These are phyloP conservation scores for Warburgia ugandensis DNA, from an alignment of 164 flowering plant species.

Conservation along the genomic window DNA sequence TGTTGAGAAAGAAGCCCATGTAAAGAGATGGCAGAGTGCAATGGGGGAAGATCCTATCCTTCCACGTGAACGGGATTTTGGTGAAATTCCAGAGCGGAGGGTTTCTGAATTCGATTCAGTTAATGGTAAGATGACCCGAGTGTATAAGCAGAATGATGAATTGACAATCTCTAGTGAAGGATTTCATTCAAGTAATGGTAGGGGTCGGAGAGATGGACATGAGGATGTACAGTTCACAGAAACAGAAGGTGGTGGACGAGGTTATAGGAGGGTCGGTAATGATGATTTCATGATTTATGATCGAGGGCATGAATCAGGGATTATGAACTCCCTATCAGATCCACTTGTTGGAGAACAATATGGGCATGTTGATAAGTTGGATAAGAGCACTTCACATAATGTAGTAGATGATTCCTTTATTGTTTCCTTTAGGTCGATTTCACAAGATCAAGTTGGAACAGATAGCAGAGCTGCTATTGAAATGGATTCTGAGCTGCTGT, in stretches of 20 bases:
- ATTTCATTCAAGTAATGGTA: conserved; percentile 19
- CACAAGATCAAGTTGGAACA: conserved; percentile 33
- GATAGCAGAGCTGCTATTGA: conserved; percentile 44
- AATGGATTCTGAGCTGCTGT: conserved; percentile 63
- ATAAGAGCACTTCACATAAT: conserved; percentile 28
- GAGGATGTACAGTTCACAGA: conserved; percentile 37
- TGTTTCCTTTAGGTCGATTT: conserved; percentile 48
- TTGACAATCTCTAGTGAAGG: conserved; percentile 24
- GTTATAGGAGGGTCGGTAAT: conserved; percentile 31
- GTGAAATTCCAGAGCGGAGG: conserved; percentile 23
- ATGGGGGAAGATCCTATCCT: conserved; percentile 43
- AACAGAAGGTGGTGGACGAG: conserved; percentile 35
- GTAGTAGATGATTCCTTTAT: conserved; percentile 73
- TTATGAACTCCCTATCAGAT: conserved; percentile 33
- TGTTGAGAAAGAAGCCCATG: conserved; percentile 41
- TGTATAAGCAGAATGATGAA: conserved; percentile 38
- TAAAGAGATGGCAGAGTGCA: conserved; percentile 31
- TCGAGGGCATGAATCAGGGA: conserved; percentile 23
- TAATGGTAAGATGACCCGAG: conserved; percentile 26
- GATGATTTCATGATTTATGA: conserved; percentile 58
- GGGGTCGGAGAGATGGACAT: too few species aligned
- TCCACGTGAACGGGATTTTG: conserved; percentile 23
- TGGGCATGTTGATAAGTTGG: conserved; percentile 24
- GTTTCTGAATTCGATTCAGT: conserved; percentile 24
- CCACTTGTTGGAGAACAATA: conserved; percentile 35